Evolutionary conservation across 306 rosid genomes (phyloP).

Genomic region (Quercus agrifolia): DNA sequence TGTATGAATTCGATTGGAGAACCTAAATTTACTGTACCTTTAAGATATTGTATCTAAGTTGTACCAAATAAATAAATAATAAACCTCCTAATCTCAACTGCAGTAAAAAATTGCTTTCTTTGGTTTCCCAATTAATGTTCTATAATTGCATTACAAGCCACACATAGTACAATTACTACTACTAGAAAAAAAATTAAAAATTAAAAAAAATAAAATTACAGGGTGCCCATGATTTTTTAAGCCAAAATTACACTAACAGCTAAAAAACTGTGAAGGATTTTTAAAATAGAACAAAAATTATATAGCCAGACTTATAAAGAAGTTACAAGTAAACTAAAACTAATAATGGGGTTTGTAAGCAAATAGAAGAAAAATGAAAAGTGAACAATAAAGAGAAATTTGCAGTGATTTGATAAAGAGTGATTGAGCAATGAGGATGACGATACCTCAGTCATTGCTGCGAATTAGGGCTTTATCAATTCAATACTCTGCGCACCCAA

Average conservation of each 20-base stretch:
- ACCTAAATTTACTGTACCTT: too few relatives aligned
- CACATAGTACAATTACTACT: background rate
- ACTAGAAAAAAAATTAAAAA: too few relatives aligned
- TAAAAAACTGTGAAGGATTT: too few relatives aligned
- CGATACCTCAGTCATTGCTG: conserved; percentile 73
- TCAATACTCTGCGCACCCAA: background rate
- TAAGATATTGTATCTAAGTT: too few relatives aligned
- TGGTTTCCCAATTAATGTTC: background rate
- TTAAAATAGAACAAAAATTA: too few relatives aligned
- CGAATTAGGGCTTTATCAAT: background rate
- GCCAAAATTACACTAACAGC: too few relatives aligned
- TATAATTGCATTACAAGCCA: background rate
- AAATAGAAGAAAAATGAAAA: background rate
- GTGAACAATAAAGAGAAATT: background rate
- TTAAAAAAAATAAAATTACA: too few relatives aligned
- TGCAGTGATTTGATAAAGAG: background rate
- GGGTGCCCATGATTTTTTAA: too few relatives aligned
- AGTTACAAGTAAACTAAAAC: background rate
- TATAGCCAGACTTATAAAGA: background rate
- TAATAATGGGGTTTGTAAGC: background rate
- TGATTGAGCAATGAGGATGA: background rate
- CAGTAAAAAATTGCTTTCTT: too few relatives aligned
- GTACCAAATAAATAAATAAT: too few relatives aligned
- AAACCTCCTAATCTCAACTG: too few relatives aligned
- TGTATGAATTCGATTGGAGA: too few relatives aligned